Evolutionary conservation across 169 alveolate species (phyloP).

Genomic region (Plasmodium relictum): DNA sequence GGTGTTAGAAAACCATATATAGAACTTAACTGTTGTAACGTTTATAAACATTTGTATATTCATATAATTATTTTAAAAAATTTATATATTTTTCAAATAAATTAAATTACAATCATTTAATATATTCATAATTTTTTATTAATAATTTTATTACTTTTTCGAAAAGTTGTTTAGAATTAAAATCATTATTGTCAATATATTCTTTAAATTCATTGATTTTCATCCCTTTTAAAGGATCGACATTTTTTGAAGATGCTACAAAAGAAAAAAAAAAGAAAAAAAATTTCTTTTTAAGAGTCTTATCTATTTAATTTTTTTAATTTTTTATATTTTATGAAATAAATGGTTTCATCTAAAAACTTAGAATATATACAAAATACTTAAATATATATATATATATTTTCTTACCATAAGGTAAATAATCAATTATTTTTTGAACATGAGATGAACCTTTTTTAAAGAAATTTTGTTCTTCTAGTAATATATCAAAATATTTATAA

Average conservation of each 20-base stretch:
- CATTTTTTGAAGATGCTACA: constrained; percentile 29
- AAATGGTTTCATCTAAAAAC: neutral
- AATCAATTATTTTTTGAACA: constrained; percentile 63
- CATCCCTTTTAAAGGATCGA: constrained; percentile 26
- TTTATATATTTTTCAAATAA: neutral
- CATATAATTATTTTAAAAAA: neutral
- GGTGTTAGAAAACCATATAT: constrained; percentile 73
- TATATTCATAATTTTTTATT: neutral
- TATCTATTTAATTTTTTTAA: neutral
- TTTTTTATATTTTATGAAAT: no score
- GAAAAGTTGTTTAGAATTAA: constrained; percentile 50
- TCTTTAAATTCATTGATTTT: constrained; percentile 53
- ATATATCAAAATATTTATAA: constrained; percentile 54
- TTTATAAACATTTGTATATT: constrained; percentile 24
- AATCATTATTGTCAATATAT: constrained; percentile 34
- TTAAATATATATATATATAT: neutral
- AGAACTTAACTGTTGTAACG: constrained; percentile 23
- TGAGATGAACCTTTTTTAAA: constrained; percentile 67
- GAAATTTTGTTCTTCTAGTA: constrained; percentile 79
- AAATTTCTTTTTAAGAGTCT: neutral
- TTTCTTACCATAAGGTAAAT: constrained; percentile 55
- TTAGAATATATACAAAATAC: neutral
- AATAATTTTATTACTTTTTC: constrained; percentile 26
- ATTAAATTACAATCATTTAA: constrained; percentile 6
- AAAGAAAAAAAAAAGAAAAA: neutral